Conservation (phyloP, 441 rosid genomes). For the Oxalis stricta region DNA sequence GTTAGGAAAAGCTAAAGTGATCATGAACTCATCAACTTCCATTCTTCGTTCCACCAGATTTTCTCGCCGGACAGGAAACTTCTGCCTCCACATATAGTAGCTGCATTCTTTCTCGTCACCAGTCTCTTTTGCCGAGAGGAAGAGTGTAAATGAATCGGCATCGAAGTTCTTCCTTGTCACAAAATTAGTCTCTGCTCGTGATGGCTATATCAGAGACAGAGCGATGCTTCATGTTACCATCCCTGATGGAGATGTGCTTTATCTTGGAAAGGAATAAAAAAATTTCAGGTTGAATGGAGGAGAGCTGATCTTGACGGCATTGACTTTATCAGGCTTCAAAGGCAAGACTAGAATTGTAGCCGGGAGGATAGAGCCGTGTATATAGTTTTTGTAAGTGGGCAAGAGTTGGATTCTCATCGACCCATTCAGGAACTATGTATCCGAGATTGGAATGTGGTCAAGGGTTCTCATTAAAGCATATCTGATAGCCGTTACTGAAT, state of each 20-base stretch:
- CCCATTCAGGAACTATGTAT: constrained; percentile 72
- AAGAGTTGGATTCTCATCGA: constrained; percentile 37
- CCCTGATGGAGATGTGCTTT: constrained; percentile 45
- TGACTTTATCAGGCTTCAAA: constrained; percentile 44
- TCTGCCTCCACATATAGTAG: constrained; percentile 65
- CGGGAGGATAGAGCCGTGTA: constrained; percentile 32
- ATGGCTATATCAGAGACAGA: constrained; percentile 35
- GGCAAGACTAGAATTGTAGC: constrained; percentile 54
- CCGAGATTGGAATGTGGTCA: constrained; percentile 50
- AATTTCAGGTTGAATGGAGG: constrained; percentile 48
- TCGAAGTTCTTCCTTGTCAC: constrained; percentile 46
- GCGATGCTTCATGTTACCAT: constrained; percentile 37
- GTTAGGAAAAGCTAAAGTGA: constrained; percentile 67
- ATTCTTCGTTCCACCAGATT: constrained; percentile 46
- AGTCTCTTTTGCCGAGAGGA: constrained; percentile 30
- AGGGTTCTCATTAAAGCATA: constrained; percentile 49
- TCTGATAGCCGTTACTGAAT: constrained; percentile 64
- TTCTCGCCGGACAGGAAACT: constrained; percentile 44
- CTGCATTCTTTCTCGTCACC: constrained; percentile 22
- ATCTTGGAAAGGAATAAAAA: constrained; percentile 54
- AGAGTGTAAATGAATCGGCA: constrained; percentile 52
- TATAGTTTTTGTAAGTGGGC: constrained; percentile 32
- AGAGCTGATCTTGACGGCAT: constrained; percentile 55
- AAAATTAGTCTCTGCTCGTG: constrained; percentile 38
- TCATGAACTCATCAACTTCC: constrained; percentile 51